These are phyloP conservation scores for Diaporthe vaccinii DNA, from an alignment of 2,329 filamentous ascomycete species.

Conservation along the genomic window DNA sequence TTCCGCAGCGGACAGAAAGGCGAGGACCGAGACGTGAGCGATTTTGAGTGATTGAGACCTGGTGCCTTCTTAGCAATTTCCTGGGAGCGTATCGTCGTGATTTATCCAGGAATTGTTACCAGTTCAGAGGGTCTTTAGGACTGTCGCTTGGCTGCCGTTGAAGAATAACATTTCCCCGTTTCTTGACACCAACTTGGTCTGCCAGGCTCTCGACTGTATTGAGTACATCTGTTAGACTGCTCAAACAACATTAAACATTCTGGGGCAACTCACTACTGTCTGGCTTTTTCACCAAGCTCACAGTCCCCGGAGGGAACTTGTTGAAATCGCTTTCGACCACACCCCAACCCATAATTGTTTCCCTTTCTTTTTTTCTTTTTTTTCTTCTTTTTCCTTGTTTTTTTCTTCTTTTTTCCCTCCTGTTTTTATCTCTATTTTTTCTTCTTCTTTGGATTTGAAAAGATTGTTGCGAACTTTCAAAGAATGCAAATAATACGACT, in stretches of 20 bases:
- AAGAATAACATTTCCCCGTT: neutral
- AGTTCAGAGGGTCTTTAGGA: neutral
- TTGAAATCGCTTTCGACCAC: neutral
- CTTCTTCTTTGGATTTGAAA: neutral
- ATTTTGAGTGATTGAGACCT: slow-evolving; percentile 3
- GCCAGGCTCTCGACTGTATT: neutral
- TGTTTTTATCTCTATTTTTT: too few relatives aligned
- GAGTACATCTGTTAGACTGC: neutral
- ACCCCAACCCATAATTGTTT: neutral
- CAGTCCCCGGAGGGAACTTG: neutral
- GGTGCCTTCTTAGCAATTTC: neutral
- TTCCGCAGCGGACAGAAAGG: slow-evolving; percentile 8
- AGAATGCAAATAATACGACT: neutral
- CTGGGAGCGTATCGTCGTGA: neutral
- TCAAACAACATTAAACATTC: neutral
- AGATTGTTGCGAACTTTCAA: neutral
- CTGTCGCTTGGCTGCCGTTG: neutral
- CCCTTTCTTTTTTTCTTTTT: too few relatives aligned
- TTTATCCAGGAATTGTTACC: neutral
- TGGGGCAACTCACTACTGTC: neutral
- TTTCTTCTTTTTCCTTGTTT: neutral
- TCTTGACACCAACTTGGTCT: neutral
- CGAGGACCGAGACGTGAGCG: neutral
- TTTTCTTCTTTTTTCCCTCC: neutral
- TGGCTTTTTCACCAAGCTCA: neutral